Evolutionary conservation across 2,329 filamentous ascomycete species (phyloP).

Genomic region (Neofusicoccum parvum): DNA sequence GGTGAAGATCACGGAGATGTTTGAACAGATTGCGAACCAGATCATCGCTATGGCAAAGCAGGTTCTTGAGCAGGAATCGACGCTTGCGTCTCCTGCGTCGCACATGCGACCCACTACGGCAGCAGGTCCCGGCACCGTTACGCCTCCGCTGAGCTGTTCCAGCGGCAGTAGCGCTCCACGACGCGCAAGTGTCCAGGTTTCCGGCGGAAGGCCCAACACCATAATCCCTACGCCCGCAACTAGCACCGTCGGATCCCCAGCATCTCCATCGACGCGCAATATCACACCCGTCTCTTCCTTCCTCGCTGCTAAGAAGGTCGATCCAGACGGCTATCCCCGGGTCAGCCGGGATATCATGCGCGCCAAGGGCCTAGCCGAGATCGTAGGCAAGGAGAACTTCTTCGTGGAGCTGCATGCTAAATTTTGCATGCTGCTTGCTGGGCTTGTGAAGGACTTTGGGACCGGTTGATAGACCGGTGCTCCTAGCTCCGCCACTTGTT

Average conservation of each 20-base stretch:
- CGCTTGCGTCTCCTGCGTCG: constrained; percentile 26
- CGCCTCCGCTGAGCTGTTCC: constrained; percentile 32
- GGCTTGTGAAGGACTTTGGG: constrained; percentile 43
- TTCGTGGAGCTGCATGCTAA: constrained; percentile 60
- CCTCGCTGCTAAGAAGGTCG: constrained; percentile 57
- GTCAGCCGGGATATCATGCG: constrained; percentile 54
- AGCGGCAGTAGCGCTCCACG: constrained; percentile 26
- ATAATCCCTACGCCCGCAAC: constrained; percentile 7
- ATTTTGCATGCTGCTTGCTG: constrained; percentile 47
- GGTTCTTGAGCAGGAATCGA: constrained; percentile 40
- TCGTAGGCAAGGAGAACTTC: constrained; percentile 60
- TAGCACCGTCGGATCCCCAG: constrained; percentile 33
- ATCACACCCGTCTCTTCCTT: constrained; percentile 62
- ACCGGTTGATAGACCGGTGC: constrained; percentile 16
- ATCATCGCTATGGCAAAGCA: constrained; percentile 50
- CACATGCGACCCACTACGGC: constrained; percentile 31
- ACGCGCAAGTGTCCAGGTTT: constrained; percentile 10
- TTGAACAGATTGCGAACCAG: constrained; percentile 56
- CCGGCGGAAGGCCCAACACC: constrained; percentile 6
- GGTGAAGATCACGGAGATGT: constrained; percentile 46
- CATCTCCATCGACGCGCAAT: constrained; percentile 40
- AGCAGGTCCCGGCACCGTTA: constrained; percentile 27
- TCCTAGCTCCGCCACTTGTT: neutral
- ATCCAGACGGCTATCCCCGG: constrained; percentile 58
- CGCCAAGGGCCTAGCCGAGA: constrained; percentile 59